Conservation (phyloP, 1,284 basidiomycete species). For the Melanopsichium pennsylvanicum region DNA sequence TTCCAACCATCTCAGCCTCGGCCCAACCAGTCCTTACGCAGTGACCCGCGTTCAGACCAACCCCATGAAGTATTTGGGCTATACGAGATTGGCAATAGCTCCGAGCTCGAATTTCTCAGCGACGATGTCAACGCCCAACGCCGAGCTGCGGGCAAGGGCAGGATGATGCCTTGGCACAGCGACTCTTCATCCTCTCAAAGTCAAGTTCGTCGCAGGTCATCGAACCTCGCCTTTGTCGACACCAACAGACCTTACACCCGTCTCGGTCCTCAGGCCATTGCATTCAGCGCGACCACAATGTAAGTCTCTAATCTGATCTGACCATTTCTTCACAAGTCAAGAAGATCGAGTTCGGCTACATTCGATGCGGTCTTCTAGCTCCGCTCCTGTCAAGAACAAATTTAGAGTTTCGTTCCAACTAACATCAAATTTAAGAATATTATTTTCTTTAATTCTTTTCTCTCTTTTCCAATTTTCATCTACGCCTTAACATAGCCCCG, state of each 20-base stretch:
- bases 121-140: slow-evolving; percentile 16
- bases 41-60: background rate
- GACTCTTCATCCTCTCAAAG: slow-evolving; percentile 6
- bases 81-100: slow-evolving; percentile 14
- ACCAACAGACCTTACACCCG: slow-evolving; percentile 35
- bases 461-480: background rate
- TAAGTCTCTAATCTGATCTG: background rate
- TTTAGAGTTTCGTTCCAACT: background rate
- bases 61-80: background rate
- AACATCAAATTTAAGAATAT: background rate
- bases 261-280: slow-evolving; percentile 31
- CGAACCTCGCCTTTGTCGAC: background rate
- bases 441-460: background rate
- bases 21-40: background rate
- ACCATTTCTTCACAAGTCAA: background rate
- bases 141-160: slow-evolving; percentile 27
- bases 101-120: slow-evolving; percentile 30
- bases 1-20: slow-evolving; percentile 7
- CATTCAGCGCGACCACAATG: slow-evolving; percentile 35
- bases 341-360: background rate
- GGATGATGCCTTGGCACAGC: slow-evolving; percentile 12
- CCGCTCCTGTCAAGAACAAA: background rate
- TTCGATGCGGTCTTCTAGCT: background rate
- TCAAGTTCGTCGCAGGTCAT: slow-evolving; percentile 3
- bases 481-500: slow-evolving; percentile 14